These are phyloP conservation scores for Clonostachys rhizophaga DNA, from an alignment of 2,329 filamentous ascomycete genomes.

Conservation along the genomic window DNA sequence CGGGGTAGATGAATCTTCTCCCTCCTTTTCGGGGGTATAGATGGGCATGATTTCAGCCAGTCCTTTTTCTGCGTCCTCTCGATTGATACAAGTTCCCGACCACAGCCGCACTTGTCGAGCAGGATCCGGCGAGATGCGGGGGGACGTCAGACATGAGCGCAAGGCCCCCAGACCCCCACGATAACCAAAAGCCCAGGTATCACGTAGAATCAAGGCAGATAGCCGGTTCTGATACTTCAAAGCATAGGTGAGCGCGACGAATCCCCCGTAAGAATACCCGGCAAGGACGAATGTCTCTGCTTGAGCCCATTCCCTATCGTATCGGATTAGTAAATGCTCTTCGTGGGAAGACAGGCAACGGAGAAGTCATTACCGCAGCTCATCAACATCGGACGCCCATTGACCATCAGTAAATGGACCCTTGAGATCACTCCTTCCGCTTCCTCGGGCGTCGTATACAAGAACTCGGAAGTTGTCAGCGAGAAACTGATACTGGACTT, in stretches of 20 bases:
- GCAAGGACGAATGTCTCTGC: constrained; percentile 12
- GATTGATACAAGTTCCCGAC: constrained; percentile 8
- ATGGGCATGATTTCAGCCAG: constrained; percentile 10
- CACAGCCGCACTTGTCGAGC: constrained; percentile 10
- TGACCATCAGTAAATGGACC: constrained; percentile 12
- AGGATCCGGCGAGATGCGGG: constrained; percentile 6
- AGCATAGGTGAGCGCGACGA: constrained; percentile 12
- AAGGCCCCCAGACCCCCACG: constrained; percentile 6
- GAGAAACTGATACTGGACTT: constrained; percentile 10
- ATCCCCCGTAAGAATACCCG: constrained; percentile 14
- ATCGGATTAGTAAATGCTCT: background rate
- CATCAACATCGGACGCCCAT: constrained; percentile 15
- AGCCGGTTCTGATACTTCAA: constrained; percentile 9
- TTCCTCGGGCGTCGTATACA: constrained; percentile 14
- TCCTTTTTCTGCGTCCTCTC: constrained; percentile 8
- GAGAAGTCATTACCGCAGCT: constrained; percentile 9
- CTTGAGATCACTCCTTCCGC: constrained; percentile 12
- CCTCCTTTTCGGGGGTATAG: constrained; percentile 6
- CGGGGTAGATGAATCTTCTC: too few relatives aligned
- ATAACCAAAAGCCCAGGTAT: constrained; percentile 11
- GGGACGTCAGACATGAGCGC: constrained; percentile 1
- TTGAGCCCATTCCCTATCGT: constrained; percentile 9
- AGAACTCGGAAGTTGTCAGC: constrained; percentile 9
- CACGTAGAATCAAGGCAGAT: constrained; percentile 11
- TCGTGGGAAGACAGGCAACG: background rate